Evolutionary conservation across 352 stramenopile species (phyloP).

Genomic region (Paralagenidium karlingii): DNA sequence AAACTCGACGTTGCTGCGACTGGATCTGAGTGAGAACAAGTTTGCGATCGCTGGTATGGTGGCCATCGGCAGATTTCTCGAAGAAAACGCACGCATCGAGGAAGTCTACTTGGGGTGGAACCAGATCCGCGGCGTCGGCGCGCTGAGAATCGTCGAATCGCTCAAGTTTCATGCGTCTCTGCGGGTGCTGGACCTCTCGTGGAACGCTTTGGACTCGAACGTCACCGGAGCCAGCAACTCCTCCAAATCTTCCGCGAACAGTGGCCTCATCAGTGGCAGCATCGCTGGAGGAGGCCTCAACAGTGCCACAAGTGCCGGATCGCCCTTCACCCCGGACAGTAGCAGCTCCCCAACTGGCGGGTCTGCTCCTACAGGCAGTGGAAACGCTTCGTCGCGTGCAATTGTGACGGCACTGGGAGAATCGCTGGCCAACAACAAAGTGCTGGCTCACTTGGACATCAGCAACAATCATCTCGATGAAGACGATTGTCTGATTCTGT

Average conservation of each 20-base stretch:
- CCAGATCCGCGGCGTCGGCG: conserved; percentile 47
- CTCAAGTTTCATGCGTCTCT: conserved; percentile 63
- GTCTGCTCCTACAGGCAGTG: no score
- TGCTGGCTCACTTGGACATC: conserved; percentile 50
- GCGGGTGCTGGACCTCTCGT: conserved; percentile 58
- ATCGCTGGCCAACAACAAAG: conserved; percentile 64
- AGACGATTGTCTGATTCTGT: conserved; percentile 41
- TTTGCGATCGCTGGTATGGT: conserved; percentile 47
- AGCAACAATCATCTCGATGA: conserved; percentile 59
- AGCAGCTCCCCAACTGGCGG: no score
- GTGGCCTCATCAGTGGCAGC: no score
- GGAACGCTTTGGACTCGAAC: conserved; percentile 57
- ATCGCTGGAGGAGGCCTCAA: no score
- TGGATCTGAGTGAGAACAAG: conserved; percentile 65
- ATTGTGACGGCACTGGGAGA: conserved; percentile 43
- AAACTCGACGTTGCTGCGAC: conserved; percentile 42
- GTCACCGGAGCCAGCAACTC: no score
- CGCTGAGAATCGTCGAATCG: conserved; percentile 56
- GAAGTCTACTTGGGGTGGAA: conserved; percentile 73
- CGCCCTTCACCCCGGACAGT: no score
- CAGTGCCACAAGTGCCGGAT: no score
- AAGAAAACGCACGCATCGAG: conserved; percentile 63
- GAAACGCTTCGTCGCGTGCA: conserved; percentile 21
- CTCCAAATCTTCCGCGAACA: no score
- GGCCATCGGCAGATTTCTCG: conserved; percentile 51